Evolutionary conservation across 1,284 basidiomycete species (phyloP), one percentile per base, ranked within the genome.

Genomic region (Rhodotorula sp.): DNA sequence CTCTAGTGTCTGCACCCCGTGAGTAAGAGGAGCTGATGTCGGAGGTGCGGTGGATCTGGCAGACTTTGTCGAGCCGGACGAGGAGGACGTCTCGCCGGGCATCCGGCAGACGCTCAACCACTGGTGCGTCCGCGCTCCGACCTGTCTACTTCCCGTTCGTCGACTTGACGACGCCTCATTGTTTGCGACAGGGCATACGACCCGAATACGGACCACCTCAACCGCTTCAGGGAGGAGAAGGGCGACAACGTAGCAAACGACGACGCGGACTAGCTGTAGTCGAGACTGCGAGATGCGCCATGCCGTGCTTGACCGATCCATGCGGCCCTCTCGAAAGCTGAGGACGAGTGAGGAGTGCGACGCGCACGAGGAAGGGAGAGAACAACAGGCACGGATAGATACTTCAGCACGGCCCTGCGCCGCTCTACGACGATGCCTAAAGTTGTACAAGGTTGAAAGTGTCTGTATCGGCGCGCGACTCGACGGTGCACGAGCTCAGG

Each of bases 71-170:
- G 71, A 74, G 48, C 65, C 67, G 12, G 52, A 63, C 25, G 71
- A 67, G n/a, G 73, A 74, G 53, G 42, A 42, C 3, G 66, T 66
- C n/a, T 68, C 65, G 7, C 67, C 64, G 41, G 73, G 73, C 2
- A 74, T 74, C 16, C 58, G 71, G 41, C 73, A 74, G 68, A 74
- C 73, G 25, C 42, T 74, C 21, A 61, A 65, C 12, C 73, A 74
- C 34, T 74, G 73, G 68, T 67, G 25, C 23, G 50, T 44, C 23
- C 3, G 23, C n/a, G 12, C 41, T 44, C 44, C 25, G 34, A 34
- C 5, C 12, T n/a, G 41, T 59, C 14, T 7, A 34, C 17, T 23
- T 34, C 9, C 10, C 42, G 17, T 41, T n/a, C 10, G 5, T 21
- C 1, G 16, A 7, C 34, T 25, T 46, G 44, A 7, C 17, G 17